Evolutionary conservation across 108 stramenopile species (phyloP), one percentile per base, ranked within the genome.

Genomic region (Discostella stelligeroides): DNA sequence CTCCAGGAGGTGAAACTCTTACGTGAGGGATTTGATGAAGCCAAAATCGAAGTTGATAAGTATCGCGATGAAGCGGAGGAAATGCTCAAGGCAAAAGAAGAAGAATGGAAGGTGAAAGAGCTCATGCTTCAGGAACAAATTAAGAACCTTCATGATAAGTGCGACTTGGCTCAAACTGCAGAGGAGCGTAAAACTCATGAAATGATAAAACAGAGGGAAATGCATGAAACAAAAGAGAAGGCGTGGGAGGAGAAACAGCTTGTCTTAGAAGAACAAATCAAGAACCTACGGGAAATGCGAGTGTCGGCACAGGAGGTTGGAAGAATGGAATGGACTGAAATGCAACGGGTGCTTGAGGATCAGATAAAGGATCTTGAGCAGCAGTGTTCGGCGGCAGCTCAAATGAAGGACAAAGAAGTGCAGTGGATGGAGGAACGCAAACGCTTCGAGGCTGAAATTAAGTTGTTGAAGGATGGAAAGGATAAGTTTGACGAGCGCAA

Each of bases 1-100:
- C 63, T 77, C 6, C 56, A 70, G 23, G 76, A 77, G 46, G 76
- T 77, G 24, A 53, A 63, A 30, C 65, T 63, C 13, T 46, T 77
- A 27, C 63, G 76, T 18, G 48, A 51, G 6, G 66, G 76, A 43
- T 63, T 77, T 13, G 76, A 77, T 15, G 70, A 55, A 68, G 76
- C 76, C 14, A 70, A 53, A 7, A 58, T 55, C 7, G 76, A 77
- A 12, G 59, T 77, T 39, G 75, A 69, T 29, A 69, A 76, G 51
- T 25, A 29, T 46, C 42, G 56, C 55, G 39, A 43, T 38, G 18
- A n/a, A n/a, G 46, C 21, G 15, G 68, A 21, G 28, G 48, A 48
- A 60, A 45, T 18, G 14, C 37, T 51, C 34, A 2, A 46, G 17
- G 6, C 56, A 9, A 68, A 68, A 46, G 67, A 68, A 25, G 43